Conservation (phyloP, 495 filamentous ascomycete species). For the Monascus purpureus region DNA sequence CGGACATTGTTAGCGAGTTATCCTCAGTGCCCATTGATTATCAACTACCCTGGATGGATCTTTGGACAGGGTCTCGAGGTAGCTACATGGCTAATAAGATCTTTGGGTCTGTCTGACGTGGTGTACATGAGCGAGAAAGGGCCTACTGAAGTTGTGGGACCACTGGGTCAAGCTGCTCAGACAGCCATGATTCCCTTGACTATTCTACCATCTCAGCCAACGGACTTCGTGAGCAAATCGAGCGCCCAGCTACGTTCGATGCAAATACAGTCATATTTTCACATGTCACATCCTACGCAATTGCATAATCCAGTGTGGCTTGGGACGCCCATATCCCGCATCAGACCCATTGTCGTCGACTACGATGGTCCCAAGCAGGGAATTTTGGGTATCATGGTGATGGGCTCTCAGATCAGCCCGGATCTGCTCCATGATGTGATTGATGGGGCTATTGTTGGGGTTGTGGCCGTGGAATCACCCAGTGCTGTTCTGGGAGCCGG, state of each 20-base stretch:
- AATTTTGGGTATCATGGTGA: slow-evolving; percentile 37
- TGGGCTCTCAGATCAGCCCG: slow-evolving; percentile 33
- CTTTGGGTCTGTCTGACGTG: slow-evolving; percentile 39
- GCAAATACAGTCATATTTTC: slow-evolving; percentile 74
- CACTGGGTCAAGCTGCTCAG: slow-evolving; percentile 26
- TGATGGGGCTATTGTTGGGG: slow-evolving; percentile 42
- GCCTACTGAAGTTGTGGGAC: slow-evolving; percentile 47
- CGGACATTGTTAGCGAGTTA: slow-evolving; percentile 25
- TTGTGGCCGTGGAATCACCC: slow-evolving; percentile 38
- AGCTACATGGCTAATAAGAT: slow-evolving; percentile 45
- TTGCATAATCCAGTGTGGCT: slow-evolving; percentile 31
- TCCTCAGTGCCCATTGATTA: slow-evolving; percentile 46
- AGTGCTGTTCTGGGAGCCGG: slow-evolving; percentile 14
- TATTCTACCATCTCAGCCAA: slow-evolving; percentile 41
- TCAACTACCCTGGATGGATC: slow-evolving; percentile 79
- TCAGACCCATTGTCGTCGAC: slow-evolving; percentile 38
- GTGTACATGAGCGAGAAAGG: slow-evolving; percentile 65
- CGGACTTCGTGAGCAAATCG: slow-evolving; percentile 47
- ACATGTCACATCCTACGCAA: slow-evolving; percentile 27
- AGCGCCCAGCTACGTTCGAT: slow-evolving; percentile 58
- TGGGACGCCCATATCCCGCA: slow-evolving; percentile 28
- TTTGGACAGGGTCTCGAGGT: slow-evolving; percentile 62
- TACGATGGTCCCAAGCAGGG: slow-evolving; percentile 38
- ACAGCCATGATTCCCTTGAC: slow-evolving; percentile 23
- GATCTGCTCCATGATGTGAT: slow-evolving; percentile 37